Conservation (phyloP, 305 asterid species). For the Ajuga reptans region DNA sequence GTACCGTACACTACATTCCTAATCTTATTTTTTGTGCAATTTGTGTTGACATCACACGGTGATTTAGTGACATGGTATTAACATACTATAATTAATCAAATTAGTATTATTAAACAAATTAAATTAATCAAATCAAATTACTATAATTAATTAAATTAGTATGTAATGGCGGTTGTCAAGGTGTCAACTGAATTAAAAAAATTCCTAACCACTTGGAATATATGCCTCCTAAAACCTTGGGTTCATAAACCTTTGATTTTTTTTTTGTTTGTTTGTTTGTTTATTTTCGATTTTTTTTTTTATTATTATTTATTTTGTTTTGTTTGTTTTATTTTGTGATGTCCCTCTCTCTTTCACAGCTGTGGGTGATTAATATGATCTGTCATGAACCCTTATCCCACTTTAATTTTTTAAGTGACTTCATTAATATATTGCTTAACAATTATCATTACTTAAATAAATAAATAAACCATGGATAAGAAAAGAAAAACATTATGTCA, state of each 20-base stretch:
- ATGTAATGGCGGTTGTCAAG: slow-evolving; percentile 19
- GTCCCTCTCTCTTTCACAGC: slow-evolving; percentile 26
- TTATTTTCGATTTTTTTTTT: not conserved
- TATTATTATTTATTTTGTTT: not conserved
- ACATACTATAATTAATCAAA: not conserved
- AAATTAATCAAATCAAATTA: not conserved
- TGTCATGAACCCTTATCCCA: slow-evolving; percentile 15
- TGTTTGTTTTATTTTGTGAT: slow-evolving; percentile 24
- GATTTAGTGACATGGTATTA: not conserved
- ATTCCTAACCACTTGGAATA: slow-evolving; percentile 28
- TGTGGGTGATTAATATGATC: slow-evolving; percentile 15
- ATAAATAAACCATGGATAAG: too few relatives aligned
- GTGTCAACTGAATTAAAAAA: slow-evolving; percentile 15
- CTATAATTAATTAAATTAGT: not conserved
- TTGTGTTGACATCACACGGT: too few relatives aligned
- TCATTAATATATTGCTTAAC: not conserved
- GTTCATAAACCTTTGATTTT: not conserved
- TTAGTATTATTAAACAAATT: not conserved
- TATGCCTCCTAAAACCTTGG: slow-evolving; percentile 28
- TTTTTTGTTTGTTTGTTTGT: not conserved
- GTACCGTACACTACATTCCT: slow-evolving; percentile 5
- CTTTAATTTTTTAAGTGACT: not conserved
- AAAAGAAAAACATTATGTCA: too few relatives aligned
- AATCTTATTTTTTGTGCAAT: too few relatives aligned
- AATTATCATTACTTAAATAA: not conserved